A percentile compares a stretch with the other conserved stretches of the same genome.
phyloP scores from a whole-genome alignment of 805 yeast genomes.

The Metschnikowia kofuensis region DNA sequence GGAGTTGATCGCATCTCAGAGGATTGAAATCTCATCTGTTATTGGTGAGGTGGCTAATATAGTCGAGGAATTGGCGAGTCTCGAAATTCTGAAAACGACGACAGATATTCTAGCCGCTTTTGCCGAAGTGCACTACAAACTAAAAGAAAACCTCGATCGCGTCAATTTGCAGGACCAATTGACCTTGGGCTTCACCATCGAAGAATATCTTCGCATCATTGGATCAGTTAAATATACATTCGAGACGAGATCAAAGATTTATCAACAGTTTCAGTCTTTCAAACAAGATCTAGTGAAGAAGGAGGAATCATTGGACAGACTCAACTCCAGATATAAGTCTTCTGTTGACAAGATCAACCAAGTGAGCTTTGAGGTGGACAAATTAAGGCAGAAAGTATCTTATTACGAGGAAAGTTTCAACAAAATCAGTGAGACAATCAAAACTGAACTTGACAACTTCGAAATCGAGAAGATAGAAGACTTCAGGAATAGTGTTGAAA shows the following conservation, averaged over 20 bases:
- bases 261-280: constrained; percentile 39
- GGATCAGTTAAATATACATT: constrained; percentile 73
- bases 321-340: constrained; percentile 40
- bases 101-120: constrained; percentile 66
- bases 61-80: constrained; percentile 58
- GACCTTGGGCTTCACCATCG: constrained; percentile 81
- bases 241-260: constrained; percentile 65
- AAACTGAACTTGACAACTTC: constrained; percentile 62
- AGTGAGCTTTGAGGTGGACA: constrained; percentile 57
- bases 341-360: constrained; percentile 61
- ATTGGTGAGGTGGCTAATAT: constrained; percentile 62
- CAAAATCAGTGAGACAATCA: constrained; percentile 63
- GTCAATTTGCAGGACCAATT: constrained; percentile 81
- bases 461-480: constrained; percentile 77
- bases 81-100: constrained; percentile 70
- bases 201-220: constrained; percentile 78
- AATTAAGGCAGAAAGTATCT: constrained; percentile 51
- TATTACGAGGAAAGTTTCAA: constrained; percentile 59
- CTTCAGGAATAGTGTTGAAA: constrained; percentile 85
- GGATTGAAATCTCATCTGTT: constrained; percentile 67
- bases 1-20: constrained; percentile 69
- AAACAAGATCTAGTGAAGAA: constrained; percentile 46
- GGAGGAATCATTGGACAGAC: constrained; percentile 43
- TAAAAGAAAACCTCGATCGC: constrained; percentile 72
- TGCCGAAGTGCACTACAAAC: constrained; percentile 65